Conservation (phyloP, 208 protist species). For the Leishmania martiniquensis region DNA sequence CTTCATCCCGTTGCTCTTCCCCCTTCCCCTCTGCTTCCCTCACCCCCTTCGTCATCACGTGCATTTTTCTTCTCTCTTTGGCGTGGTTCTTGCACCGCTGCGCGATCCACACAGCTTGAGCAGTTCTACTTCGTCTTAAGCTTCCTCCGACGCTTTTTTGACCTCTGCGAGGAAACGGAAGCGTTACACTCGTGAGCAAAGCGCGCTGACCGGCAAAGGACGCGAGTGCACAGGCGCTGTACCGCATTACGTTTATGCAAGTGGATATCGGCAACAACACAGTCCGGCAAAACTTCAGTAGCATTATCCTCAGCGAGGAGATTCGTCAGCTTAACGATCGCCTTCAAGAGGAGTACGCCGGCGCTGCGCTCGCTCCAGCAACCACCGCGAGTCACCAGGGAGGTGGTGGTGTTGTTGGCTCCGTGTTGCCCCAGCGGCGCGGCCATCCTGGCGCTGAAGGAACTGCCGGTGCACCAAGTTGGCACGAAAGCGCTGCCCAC, state of each 20-base stretch:
- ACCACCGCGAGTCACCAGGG: not conserved
- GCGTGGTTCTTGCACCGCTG: not conserved
- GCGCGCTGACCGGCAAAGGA: not conserved
- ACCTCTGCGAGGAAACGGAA: not conserved
- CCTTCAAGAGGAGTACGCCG: slow-evolving; percentile 17
- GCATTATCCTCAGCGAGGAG: slow-evolving; percentile 36
- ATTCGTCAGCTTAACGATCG: slow-evolving; percentile 33
- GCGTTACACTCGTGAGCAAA: not conserved
- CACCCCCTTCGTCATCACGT: not conserved
- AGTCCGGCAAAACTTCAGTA: slow-evolving; percentile 40
- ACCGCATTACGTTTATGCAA: slow-evolving; percentile 33
- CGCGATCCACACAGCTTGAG: not conserved
- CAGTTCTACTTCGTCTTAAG: not conserved
- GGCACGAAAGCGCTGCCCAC: not conserved
- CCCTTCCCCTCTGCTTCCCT: not conserved
- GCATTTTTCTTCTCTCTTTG: not conserved
- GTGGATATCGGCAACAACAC: slow-evolving; percentile 61
- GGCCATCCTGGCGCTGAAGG: slow-evolving; percentile 12
- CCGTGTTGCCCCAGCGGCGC: slow-evolving; percentile 5
- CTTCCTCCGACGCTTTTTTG: not conserved
- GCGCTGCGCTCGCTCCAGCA: not conserved
- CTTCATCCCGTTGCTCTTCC: no score
- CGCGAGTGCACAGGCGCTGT: not conserved
- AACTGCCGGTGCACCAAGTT: not conserved
- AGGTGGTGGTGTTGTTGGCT: slow-evolving; percentile 3